A percentile compares a stretch with the other conserved stretches of the same genome.
phyloP scores from a whole-genome alignment of 148 eudicot species.

The Chenopodium suecicum region DNA sequence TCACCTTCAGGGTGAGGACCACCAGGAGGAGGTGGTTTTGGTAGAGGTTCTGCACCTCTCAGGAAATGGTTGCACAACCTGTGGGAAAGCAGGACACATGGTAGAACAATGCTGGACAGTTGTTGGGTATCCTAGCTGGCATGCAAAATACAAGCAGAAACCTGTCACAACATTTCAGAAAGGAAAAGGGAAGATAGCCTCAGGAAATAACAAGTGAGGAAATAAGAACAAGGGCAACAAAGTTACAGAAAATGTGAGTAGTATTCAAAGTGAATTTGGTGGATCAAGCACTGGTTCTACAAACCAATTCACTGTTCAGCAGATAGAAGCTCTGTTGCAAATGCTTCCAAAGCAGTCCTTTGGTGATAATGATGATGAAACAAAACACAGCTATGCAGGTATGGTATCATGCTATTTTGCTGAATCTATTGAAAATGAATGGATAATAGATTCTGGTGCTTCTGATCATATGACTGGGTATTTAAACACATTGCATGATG shows the following conservation, averaged over 20 bases:
- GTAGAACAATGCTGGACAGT: not conserved
- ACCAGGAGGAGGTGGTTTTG: not conserved
- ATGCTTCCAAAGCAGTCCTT: not conserved
- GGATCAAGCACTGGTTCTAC: too few species aligned
- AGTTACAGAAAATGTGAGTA: too few species aligned
- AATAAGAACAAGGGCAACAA: not conserved
- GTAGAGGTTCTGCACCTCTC: not conserved
- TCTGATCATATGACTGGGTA: not conserved
- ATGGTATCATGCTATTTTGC: not conserved
- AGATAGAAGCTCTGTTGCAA: too few species aligned
- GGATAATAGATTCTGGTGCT: not conserved
- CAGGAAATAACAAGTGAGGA: not conserved
- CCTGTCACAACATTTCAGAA: too few species aligned
- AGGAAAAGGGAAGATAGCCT: not conserved
- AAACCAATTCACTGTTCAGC: not conserved
- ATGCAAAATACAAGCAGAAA: not conserved
- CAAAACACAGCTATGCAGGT: not conserved
- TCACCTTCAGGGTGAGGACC: too few species aligned
- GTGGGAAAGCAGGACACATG: not conserved
- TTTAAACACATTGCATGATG: not conserved
- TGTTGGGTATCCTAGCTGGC: not conserved
- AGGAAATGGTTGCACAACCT: not conserved
- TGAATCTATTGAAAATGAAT: not conserved
- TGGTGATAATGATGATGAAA: not conserved
- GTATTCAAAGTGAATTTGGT: too few species aligned